Evolutionary conservation across 768 basidiomycete species (phyloP).

Genomic region (Suillus lakei): DNA sequence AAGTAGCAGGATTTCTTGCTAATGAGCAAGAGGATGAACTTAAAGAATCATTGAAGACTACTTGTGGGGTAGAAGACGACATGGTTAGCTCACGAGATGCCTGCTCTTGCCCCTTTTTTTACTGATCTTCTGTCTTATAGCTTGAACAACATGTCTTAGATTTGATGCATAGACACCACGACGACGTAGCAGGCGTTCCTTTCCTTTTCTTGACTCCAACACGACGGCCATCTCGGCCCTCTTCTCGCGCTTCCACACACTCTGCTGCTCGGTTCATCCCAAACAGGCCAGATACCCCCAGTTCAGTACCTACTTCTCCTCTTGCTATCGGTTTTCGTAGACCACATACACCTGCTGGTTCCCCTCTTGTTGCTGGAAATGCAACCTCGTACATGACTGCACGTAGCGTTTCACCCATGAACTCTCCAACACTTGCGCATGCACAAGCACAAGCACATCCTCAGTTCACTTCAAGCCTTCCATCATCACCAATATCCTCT

Average conservation of each 20-base stretch:
- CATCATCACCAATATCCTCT: constrained; percentile 83
- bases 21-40: constrained; percentile 89
- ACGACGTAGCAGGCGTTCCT: constrained; percentile 82
- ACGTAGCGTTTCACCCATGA: constrained; percentile 58
- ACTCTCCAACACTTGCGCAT: constrained; percentile 68
- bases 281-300: constrained; percentile 76
- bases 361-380: constrained; percentile 69
- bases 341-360: constrained; percentile 80
- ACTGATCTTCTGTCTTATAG: constrained; percentile 40
- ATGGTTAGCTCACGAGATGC: constrained; percentile 50
- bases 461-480: constrained; percentile 80
- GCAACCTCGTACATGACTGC: constrained; percentile 60
- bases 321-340: constrained; percentile 74
- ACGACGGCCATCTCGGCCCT: constrained; percentile 79
- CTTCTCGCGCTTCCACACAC: constrained; percentile 77
- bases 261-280: constrained; percentile 64
- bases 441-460: constrained; percentile 58
- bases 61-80: constrained; percentile 71
- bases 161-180: constrained; percentile 94
- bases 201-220: constrained; percentile 85
- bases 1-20: constrained; percentile 72
- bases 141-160: constrained; percentile 90
- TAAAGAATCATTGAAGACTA: constrained; percentile 72
- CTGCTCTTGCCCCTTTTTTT: constrained; percentile 22
- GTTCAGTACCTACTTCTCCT: constrained; percentile 76